A percentile compares a stretch with the other conserved stretches of the same genome.
These are phyloP conservation scores for Ganoderma lucidum DNA, from an alignment of 1,284 basidiomycete genomes.

Conservation along the genomic window DNA sequence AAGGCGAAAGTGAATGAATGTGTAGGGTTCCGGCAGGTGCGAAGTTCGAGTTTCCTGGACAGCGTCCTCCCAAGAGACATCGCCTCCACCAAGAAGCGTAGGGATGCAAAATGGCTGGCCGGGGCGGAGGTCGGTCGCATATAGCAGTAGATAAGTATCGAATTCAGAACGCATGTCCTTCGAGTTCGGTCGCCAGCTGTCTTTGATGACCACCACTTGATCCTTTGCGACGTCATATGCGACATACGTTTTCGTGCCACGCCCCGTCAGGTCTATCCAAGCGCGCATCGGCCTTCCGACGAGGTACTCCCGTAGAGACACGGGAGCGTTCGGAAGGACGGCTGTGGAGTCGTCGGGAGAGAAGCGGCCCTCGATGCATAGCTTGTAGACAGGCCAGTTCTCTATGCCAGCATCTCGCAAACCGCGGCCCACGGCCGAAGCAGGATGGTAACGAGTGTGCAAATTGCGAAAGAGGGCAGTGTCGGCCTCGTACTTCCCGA, in stretches of 20 bases:
- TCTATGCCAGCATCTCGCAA: neutral
- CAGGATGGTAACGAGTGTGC: neutral
- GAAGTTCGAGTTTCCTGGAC: neutral
- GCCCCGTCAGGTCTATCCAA: neutral
- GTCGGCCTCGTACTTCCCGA: conserved; percentile 16
- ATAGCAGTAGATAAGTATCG: neutral
- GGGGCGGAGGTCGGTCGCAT: neutral
- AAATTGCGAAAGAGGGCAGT: neutral
- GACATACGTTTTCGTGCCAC: conserved; percentile 4
- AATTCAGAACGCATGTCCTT: neutral
- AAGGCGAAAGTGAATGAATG: neutral
- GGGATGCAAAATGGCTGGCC: neutral
- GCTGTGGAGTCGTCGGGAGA: neutral
- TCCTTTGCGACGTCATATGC: neutral
- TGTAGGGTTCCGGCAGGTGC: neutral
- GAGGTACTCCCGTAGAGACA: neutral
- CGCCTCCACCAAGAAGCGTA: neutral
- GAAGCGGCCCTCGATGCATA: neutral
- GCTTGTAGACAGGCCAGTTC: neutral
- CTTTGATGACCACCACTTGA: conserved; percentile 11
- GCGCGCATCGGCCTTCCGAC: conserved; percentile 3
- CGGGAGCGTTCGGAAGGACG: neutral
- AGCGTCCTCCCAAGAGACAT: neutral
- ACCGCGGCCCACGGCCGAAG: neutral
- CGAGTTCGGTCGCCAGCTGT: conserved; percentile 9